phyloP scores from a whole-genome alignment of 139 green algal genomes.

The Pedinophyceae sp. region DNA sequence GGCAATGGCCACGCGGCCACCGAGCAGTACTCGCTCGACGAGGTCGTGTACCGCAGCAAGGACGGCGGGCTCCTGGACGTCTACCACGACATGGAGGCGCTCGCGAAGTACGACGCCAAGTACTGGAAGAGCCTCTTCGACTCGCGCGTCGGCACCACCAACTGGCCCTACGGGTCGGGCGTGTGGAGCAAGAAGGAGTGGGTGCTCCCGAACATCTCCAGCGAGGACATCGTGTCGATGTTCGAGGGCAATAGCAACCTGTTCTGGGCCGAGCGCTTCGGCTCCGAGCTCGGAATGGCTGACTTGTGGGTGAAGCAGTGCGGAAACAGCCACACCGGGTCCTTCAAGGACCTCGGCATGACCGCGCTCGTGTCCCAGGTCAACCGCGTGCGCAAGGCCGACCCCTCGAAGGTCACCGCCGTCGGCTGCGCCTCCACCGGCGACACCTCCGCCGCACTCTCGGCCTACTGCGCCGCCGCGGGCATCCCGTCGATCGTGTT shows the following conservation, averaged over 20 bases:
- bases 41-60: conserved; percentile 73
- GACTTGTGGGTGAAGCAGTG: conserved; percentile 99
- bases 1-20: conserved; percentile 7
- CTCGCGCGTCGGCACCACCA: conserved; percentile 66
- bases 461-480: conserved; percentile 89
- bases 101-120: conserved; percentile 61
- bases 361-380: conserved; percentile 91
- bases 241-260: conserved; percentile 99
- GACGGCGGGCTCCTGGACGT: conserved; percentile 89
- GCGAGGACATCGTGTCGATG: conserved; percentile 96
- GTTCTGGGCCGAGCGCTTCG: conserved; percentile 98
- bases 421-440: conserved; percentile 97
- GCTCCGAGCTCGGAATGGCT: conserved; percentile 82
- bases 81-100: conserved; percentile 82
- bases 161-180: conserved; percentile 91
- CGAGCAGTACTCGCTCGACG: conserved; percentile 85
- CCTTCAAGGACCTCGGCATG: conserved; percentile 99
- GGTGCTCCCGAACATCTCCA: conserved; percentile 80
- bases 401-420: conserved; percentile 66
- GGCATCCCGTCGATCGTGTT: conserved; percentile 99
- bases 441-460: conserved; percentile 93
- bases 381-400: conserved; percentile 74
- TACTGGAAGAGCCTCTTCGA: conserved; percentile 96
- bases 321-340: conserved; percentile 93
- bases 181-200: conserved; percentile 99